Evolutionary conservation across 305 asterid genomes (phyloP).

Genomic region (Rubia tinctorum): DNA sequence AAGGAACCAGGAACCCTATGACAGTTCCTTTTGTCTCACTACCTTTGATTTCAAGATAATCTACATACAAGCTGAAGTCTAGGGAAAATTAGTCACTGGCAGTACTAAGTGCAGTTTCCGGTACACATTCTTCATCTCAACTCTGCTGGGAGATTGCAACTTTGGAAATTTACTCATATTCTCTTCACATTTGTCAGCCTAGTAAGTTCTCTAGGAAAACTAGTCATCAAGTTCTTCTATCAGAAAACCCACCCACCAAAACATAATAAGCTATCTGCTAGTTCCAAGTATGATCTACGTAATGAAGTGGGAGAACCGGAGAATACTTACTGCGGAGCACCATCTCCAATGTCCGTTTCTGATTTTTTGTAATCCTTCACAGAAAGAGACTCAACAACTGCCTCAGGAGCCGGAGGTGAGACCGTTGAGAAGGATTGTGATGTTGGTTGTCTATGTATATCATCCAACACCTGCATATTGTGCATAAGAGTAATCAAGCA

Average conservation of each 20-base stretch:
- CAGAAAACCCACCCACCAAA: neutral
- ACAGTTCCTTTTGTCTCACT: neutral
- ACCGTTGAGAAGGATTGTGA: constrained; percentile 63
- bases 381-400: constrained; percentile 82
- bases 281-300: constrained; percentile 7
- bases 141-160: neutral
- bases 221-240: neutral
- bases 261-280: neutral
- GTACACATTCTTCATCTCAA: neutral
- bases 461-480: constrained; percentile 72
- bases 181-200: neutral
- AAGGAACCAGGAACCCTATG: neutral
- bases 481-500: neutral
- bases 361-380: constrained; percentile 53
- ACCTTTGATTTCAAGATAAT: neutral
- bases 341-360: constrained; percentile 46
- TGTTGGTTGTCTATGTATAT: constrained; percentile 86
- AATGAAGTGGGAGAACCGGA: constrained; percentile 19
- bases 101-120: neutral
- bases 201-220: neutral
- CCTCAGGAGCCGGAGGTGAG: constrained; percentile 86
- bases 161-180: neutral
- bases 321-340: constrained; percentile 55
- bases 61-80: neutral
- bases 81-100: neutral